phyloP scores from a whole-genome alignment of 2,329 filamentous ascomycete species.

The Xylariaceae sp. region DNA sequence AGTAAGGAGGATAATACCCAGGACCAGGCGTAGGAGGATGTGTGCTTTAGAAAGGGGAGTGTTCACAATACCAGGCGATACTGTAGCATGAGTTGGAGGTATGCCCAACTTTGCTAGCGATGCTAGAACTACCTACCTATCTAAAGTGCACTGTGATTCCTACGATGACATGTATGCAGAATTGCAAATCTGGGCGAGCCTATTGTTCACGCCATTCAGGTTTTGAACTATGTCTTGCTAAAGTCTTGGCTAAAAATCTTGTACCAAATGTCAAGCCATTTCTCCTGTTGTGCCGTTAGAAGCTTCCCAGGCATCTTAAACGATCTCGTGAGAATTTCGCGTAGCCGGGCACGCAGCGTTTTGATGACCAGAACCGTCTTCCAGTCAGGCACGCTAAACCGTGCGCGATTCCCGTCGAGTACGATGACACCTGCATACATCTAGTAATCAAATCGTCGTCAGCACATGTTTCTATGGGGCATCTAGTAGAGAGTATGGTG shows the following conservation, averaged over 20 bases:
- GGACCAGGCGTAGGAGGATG: not conserved
- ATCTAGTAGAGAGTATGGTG: not conserved
- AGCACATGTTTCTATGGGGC: not conserved
- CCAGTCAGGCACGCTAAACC: conserved; percentile 87
- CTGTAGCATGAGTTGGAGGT: not conserved
- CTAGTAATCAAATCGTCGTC: conserved; percentile 48
- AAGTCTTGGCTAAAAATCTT: conserved; percentile 65
- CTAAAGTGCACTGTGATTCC: not conserved
- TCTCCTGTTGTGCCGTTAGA: conserved; percentile 69
- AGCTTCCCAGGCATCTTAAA: conserved; percentile 72
- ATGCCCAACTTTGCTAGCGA: not conserved
- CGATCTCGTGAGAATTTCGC: conserved; percentile 73
- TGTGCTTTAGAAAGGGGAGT: conserved; percentile 14
- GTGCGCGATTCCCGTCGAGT: conserved; percentile 84
- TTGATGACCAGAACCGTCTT: conserved; percentile 91
- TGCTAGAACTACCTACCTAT: not conserved
- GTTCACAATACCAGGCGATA: conserved; percentile 18
- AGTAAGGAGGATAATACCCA: conserved; percentile 29
- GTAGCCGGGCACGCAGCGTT: conserved; percentile 72
- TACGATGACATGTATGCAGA: not conserved
- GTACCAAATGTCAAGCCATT: conserved; percentile 78
- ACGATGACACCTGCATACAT: conserved; percentile 87
- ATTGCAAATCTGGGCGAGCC: not conserved
- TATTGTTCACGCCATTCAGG: not conserved
- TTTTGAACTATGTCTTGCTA: conserved; percentile 3